Base-by-base conservation (phyloP, 495 filamentous ascomycete genomes). In the Xylaria flabelliformis region DNA sequence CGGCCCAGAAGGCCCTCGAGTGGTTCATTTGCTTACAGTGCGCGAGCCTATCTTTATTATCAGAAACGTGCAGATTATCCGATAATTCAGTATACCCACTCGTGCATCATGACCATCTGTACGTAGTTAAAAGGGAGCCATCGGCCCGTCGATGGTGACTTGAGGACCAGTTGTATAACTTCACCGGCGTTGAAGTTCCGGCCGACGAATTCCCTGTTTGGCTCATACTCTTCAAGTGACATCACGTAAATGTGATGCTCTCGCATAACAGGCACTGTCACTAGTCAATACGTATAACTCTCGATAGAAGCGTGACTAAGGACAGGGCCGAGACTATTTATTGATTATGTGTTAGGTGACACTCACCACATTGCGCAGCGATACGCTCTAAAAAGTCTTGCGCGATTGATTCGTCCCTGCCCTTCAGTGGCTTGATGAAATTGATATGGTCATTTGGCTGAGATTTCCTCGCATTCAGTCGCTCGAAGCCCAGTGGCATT, bases 11-110 rank as follows among this genome's bases (percentile, higher is more conserved):
- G 4, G 84, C 87, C 58, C 84, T 81, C 1, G 86, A 89, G 72
- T 95, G 93, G 75, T 95, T 94, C 93, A 95, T 95, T 74, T 95
- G 89, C 78, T 92, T 89, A 81, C 90, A 91, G 75, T 95, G 93
- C 21, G 93, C 93, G 21, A 95, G 81, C 73, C 83, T 83, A 34
- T n/a, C 86, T 82, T 53, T 26, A 61, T 71, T 53, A 61, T 71
- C 42, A 71, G 24, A 44, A 63, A 29, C 63, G 6, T 69, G 46
- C 19, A 32, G 15, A 13, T 61, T 9, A 32, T 67, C 19, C 17
- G 39, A 29, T 34, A 34, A 3, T 17, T 4, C 21, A 29, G 34
- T 12, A 21, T 48, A 56, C 76, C 32, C 62, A 83, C 84, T 89
- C 87, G 75, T 93, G 92, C 88, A 93, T 92, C 92, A 95, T 94